These are phyloP conservation scores for Chrysosporium queenslandicum DNA, from an alignment of 2,329 filamentous ascomycete genomes.

Conservation along the genomic window DNA sequence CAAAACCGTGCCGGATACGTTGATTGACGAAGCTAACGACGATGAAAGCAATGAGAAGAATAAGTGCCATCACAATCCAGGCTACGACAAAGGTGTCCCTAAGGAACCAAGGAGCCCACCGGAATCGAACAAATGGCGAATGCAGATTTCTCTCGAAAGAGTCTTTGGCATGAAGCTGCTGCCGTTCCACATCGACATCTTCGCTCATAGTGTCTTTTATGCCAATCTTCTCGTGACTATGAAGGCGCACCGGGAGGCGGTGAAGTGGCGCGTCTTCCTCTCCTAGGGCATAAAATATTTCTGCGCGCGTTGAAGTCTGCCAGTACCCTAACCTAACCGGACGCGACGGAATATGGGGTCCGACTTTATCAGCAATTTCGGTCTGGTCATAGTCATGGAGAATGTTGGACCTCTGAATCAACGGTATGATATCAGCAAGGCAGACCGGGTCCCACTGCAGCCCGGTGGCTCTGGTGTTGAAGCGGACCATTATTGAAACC, in stretches of 20 bases:
- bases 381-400: slow-evolving; percentile 61
- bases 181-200: slow-evolving; percentile 33
- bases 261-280: slow-evolving; percentile 44
- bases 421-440: slow-evolving; percentile 66
- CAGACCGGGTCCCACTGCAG: slow-evolving; percentile 77
- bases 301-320: slow-evolving; percentile 56
- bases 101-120: slow-evolving; percentile 69
- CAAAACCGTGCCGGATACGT: slow-evolving; percentile 59
- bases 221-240: slow-evolving; percentile 25
- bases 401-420: slow-evolving; percentile 72
- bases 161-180: slow-evolving; percentile 31
- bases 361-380: slow-evolving; percentile 45
- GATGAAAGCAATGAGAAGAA: slow-evolving; percentile 60
- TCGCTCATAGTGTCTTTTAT: slow-evolving; percentile 9
- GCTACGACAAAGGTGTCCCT: slow-evolving; percentile 55
- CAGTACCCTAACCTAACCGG: slow-evolving; percentile 77
- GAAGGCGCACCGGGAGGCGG: neutral
- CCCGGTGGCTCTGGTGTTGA: slow-evolving; percentile 58
- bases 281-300: slow-evolving; percentile 73
- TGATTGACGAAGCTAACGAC: slow-evolving; percentile 67
- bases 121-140: slow-evolving; percentile 47
- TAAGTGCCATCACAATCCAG: slow-evolving; percentile 51
- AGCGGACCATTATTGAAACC: slow-evolving; percentile 52
- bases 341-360: slow-evolving; percentile 45
- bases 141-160: slow-evolving; percentile 44